These are phyloP conservation scores for Sophora flavescens DNA, from an alignment of 306 rosid species.

Conservation along the genomic window DNA sequence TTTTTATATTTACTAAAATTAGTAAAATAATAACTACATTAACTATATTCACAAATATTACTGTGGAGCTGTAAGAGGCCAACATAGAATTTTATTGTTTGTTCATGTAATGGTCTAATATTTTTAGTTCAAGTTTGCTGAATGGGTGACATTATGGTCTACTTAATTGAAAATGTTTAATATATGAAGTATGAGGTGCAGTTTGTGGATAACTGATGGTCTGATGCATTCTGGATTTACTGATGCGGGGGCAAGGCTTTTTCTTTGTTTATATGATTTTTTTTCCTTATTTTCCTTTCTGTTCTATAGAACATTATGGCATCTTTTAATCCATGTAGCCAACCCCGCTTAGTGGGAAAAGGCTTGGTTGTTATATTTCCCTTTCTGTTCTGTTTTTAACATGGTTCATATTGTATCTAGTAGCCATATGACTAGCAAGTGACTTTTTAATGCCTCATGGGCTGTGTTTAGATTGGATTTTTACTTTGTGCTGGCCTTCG, in stretches of 20 bases:
- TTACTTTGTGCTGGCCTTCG: constrained; percentile 11
- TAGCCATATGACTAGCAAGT: constrained; percentile 4
- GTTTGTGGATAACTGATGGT: constrained; percentile 1
- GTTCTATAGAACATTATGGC: neutral
- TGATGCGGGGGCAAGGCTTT: neutral
- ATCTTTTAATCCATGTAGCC: no score
- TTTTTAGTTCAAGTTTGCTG: neutral
- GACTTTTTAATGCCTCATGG: neutral
- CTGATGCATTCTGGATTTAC: constrained; percentile 3
- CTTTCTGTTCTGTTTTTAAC: neutral
- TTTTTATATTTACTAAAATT: neutral
- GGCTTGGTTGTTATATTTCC: neutral
- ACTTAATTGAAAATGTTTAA: constrained; percentile 14
- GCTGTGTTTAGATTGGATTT: constrained; percentile 20
- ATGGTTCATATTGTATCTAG: neutral
- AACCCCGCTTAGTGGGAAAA: no score
- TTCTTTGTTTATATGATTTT: neutral
- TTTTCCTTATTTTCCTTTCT: neutral
- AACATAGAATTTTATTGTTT: neutral
- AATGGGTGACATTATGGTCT: neutral
- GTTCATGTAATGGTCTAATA: neutral
- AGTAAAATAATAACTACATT: neutral
- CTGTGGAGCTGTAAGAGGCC: neutral
- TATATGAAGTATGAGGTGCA: neutral
- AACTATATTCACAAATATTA: neutral